These are phyloP conservation scores for Fraxinus paxiana DNA, from an alignment of 305 asterid genomes.

Conservation along the genomic window DNA sequence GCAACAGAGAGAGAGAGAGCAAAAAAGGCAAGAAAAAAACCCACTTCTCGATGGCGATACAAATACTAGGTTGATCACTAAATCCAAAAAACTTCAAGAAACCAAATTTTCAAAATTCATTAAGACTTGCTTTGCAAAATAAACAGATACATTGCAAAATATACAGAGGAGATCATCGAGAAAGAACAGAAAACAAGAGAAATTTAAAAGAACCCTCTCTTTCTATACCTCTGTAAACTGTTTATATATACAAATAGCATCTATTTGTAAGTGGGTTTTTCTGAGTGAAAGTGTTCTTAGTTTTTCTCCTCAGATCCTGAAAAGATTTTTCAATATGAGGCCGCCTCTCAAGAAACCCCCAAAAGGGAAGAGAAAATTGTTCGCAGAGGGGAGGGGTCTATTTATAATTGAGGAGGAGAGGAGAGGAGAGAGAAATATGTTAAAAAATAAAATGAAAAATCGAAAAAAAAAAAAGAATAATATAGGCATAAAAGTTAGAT, in stretches of 20 bases:
- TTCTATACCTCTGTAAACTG: conserved; percentile 37
- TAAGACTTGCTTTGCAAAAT: conserved; percentile 14
- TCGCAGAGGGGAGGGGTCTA: background rate
- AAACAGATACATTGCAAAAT: conserved; percentile 23
- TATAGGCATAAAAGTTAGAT: background rate
- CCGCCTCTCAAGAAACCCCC: conserved; percentile 38
- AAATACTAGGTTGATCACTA: conserved; percentile 2
- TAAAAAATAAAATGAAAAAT: background rate
- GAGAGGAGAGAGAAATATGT: conserved; percentile 24
- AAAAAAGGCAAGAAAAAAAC: background rate
- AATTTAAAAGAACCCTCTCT: conserved; percentile 28
- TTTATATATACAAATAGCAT: conserved; percentile 15
- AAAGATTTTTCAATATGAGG: conserved; percentile 23
- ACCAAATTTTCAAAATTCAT: conserved; percentile 7
- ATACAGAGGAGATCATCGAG: conserved; percentile 22
- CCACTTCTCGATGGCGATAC: conserved; percentile 19
- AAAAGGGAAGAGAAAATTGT: conserved; percentile 20
- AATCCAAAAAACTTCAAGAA: background rate
- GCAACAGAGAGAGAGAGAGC: background rate
- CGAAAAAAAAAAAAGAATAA: background rate
- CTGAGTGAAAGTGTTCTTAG: conserved; percentile 24
- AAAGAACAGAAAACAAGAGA: conserved; percentile 26
- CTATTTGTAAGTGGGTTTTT: conserved; percentile 15
- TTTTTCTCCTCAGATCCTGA: conserved; percentile 25
- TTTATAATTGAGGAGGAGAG: conserved; percentile 29